Percentiles rank a stretch among this genome's conserved stretches.
phyloP scores from a whole-genome alignment of 169 alveolate genomes.

The Blepharisma undulans region DNA sequence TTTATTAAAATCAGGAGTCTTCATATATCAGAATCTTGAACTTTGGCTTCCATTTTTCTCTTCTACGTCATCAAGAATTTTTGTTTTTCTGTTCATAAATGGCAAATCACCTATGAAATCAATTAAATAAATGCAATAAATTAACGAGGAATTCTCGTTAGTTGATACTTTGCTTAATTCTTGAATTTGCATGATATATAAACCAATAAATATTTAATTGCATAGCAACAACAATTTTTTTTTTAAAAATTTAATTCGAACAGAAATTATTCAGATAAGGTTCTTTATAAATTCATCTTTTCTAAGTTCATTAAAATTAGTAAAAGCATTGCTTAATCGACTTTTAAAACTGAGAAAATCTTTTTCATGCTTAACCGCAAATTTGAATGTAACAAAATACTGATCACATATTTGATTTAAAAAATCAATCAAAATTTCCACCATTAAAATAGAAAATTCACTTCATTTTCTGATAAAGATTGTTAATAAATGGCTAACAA shows the following conservation, averaged over 20 bases:
- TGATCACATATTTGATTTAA: neutral
- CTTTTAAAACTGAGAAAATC: neutral
- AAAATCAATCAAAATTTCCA: neutral
- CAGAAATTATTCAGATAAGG: neutral
- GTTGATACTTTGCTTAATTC: no score
- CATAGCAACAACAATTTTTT: neutral
- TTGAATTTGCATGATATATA: no score
- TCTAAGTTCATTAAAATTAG: neutral
- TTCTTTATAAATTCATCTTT: neutral
- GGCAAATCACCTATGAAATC: no score
- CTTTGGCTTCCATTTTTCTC: no score
- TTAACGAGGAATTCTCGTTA: no score
- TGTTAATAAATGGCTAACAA: neutral
- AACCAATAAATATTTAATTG: neutral
- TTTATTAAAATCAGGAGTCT: no score
- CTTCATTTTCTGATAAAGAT: neutral
- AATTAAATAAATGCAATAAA: no score
- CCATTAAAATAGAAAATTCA: neutral
- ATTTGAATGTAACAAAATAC: neutral
- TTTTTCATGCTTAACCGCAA: neutral
- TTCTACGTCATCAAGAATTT: no score
- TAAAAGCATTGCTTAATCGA: neutral
- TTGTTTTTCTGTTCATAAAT: no score
- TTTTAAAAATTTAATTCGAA: no score
- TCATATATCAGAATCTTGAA: no score